A percentile compares a stretch with the other conserved stretches of the same genome.
Evolutionary conservation across 2,329 filamentous ascomycete genomes (phyloP).

Genomic region (Trichoderma sp.): DNA sequence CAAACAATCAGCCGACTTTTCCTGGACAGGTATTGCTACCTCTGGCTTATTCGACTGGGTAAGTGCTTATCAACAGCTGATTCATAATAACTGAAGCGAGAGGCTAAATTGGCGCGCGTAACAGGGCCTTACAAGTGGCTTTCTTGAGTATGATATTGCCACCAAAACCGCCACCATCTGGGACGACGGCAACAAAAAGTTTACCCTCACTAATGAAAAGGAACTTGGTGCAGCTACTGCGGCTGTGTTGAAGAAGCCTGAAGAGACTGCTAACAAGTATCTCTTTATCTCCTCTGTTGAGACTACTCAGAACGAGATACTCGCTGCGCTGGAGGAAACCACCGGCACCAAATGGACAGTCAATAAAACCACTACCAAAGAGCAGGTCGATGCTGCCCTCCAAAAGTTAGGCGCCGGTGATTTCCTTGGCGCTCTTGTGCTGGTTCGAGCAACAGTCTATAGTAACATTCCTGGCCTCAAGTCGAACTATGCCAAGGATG

Average conservation of each 20-base stretch:
- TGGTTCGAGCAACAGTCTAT: conserved; percentile 27
- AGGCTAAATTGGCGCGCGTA: background rate
- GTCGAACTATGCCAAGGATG: conserved; percentile 27
- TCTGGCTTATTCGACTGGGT: conserved; percentile 35
- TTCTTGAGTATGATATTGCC: conserved; percentile 26
- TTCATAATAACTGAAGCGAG: background rate
- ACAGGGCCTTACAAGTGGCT: conserved; percentile 26
- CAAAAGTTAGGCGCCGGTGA: conserved; percentile 25
- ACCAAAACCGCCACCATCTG: conserved; percentile 26
- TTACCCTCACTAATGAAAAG: conserved; percentile 28
- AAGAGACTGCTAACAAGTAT: conserved; percentile 54
- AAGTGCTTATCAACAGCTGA: background rate
- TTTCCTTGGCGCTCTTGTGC: conserved; percentile 24
- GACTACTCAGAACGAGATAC: conserved; percentile 47
- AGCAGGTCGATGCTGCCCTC: conserved; percentile 20
- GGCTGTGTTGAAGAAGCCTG: conserved; percentile 47
- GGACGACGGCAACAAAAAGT: conserved; percentile 25
- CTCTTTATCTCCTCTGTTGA: conserved; percentile 54
- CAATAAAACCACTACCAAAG: conserved; percentile 23
- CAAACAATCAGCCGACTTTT: conserved; percentile 25
- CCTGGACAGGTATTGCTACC: conserved; percentile 37
- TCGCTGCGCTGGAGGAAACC: conserved; percentile 26
- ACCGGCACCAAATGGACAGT: conserved; percentile 26
- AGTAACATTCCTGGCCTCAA: conserved; percentile 22
- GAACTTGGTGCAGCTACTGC: conserved; percentile 50